Evolutionary conservation across 164 flowering plant species (phyloP).

Genomic region (Macadamia tetraphylla): DNA sequence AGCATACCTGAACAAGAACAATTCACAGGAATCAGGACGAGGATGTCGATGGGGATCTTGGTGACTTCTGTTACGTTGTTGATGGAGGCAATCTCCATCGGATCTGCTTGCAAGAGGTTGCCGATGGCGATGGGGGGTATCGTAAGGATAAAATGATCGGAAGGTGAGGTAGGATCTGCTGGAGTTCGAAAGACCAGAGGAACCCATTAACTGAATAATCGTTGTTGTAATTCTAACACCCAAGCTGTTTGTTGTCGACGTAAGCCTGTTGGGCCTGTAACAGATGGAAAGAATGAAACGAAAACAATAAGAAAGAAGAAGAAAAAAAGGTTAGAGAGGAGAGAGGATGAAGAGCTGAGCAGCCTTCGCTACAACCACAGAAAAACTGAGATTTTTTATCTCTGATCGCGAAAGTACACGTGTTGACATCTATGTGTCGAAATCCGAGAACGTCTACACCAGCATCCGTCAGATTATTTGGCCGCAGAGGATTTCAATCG

Average conservation of each 20-base stretch:
- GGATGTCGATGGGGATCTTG: conserved; percentile 24
- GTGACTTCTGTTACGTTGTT: conserved; percentile 34
- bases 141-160: conserved; percentile 37
- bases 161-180: conserved; percentile 58
- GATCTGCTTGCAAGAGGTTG: conserved; percentile 26
- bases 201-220: conserved; percentile 33
- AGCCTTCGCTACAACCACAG: too few species aligned
- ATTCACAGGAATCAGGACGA: conserved; percentile 47
- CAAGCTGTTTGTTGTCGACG: conserved; percentile 43
- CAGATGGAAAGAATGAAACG: neutral
- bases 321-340: neutral
- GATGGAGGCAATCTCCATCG: conserved; percentile 31
- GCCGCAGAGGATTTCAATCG: too few species aligned
- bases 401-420: too few species aligned
- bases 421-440: too few species aligned
- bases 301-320: neutral
- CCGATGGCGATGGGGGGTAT: conserved; percentile 33
- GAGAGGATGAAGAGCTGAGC: neutral
- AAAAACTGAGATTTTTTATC: too few species aligned
- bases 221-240: conserved; percentile 30
- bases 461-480: too few species aligned
- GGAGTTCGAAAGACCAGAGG: conserved; percentile 19
- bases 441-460: too few species aligned
- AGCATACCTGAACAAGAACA: conserved; percentile 48
- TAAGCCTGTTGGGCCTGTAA: conserved; percentile 45